phyloP scores from a whole-genome alignment of 305 asterid genomes.

The Fraxinus xanthoxyloides region DNA sequence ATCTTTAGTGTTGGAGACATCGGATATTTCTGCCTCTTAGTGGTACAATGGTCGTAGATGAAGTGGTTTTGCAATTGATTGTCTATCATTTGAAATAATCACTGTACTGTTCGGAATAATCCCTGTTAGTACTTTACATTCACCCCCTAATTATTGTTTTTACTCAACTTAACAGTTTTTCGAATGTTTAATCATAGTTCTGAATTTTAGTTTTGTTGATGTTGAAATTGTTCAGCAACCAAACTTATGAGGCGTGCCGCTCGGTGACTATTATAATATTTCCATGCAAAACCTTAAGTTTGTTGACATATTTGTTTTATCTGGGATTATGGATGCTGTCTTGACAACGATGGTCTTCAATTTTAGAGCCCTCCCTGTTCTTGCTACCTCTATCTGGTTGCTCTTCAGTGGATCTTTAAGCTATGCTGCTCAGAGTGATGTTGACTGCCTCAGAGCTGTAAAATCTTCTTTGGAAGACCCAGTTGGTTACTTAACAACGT shows the following conservation, averaged over 20 bases:
- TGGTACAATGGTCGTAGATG: not conserved
- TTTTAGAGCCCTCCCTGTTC: conserved; percentile 21
- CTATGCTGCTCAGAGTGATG: conserved; percentile 41
- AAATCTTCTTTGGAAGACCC: conserved; percentile 50
- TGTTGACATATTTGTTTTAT: not conserved
- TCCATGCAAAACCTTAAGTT: not conserved
- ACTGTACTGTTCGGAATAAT: not conserved
- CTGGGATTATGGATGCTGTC: conserved; percentile 23
- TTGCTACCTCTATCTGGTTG: conserved; percentile 26
- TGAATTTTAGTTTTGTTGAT: not conserved
- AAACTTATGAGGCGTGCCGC: not conserved
- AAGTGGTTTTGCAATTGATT: not conserved
- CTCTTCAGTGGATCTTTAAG: conserved; percentile 20
- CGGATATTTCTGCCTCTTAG: not conserved
- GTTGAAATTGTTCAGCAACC: not conserved
- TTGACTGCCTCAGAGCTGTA: conserved; percentile 53
- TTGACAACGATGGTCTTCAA: conserved; percentile 8
- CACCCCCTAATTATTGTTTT: not conserved
- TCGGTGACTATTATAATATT: not conserved
- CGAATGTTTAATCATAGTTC: not conserved
- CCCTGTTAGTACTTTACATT: not conserved
- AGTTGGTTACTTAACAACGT: conserved; percentile 37
- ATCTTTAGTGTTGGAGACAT: not conserved
- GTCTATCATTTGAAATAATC: not conserved
- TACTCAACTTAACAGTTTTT: not conserved